Evolutionary conservation across 1,284 basidiomycete genomes (phyloP).

Genomic region (Austroboletus rostrupii): DNA sequence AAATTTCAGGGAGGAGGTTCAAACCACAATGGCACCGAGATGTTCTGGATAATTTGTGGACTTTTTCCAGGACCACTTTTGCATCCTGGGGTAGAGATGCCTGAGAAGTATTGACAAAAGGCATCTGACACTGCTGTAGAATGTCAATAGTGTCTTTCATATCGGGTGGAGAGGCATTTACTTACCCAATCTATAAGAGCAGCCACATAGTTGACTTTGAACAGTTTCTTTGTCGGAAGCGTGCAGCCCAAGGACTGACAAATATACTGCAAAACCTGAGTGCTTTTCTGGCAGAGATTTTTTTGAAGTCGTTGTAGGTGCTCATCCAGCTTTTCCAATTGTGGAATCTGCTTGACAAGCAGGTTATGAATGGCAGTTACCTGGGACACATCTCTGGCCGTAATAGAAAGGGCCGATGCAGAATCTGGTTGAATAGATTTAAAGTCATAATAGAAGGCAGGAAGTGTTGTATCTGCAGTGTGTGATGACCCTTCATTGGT

Average conservation of each 20-base stretch:
- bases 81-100: too few relatives aligned
- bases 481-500: not conserved
- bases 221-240: not conserved
- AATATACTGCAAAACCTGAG: not conserved
- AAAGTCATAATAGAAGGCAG: constrained; percentile 2
- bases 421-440: too few relatives aligned
- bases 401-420: not conserved
- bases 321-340: too few relatives aligned
- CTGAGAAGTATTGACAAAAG: too few relatives aligned
- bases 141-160: too few relatives aligned
- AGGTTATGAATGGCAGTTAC: constrained; percentile 1
- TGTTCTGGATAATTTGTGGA: constrained; percentile 25
- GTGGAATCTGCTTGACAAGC: not conserved
- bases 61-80: not conserved
- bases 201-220: constrained; percentile 4
- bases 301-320: too few relatives aligned
- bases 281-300: constrained; percentile 3
- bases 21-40: constrained; percentile 30
- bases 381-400: constrained; percentile 5
- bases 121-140: too few relatives aligned
- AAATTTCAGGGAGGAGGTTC: constrained; percentile 28
- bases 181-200: constrained; percentile 11
- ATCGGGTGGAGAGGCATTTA: too few relatives aligned
- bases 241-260: constrained; percentile 4
- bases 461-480: not conserved